Evolutionary conservation across 345 rosid genomes (phyloP).

Genomic region (Dimocarpus longan): DNA sequence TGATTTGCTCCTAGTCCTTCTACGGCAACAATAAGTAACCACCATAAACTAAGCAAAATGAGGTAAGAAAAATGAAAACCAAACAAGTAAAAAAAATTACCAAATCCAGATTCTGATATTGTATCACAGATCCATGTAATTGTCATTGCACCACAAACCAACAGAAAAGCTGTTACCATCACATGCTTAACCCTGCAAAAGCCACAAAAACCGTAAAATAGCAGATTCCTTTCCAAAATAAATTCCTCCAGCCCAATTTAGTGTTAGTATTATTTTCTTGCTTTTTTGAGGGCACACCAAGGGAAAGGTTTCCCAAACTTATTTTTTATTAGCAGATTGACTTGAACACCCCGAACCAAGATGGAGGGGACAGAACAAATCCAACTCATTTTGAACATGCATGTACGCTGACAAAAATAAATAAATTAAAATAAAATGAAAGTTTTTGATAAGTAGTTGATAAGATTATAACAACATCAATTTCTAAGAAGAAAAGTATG

Average conservation of each 20-base stretch:
- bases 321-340: not conserved
- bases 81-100: conserved; percentile 39
- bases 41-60: not conserved
- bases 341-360: not conserved
- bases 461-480: conserved; percentile 7
- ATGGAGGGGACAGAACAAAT: not conserved
- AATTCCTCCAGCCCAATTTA: not conserved
- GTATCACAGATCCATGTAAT: conserved; percentile 96
- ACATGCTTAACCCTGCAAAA: conserved; percentile 81
- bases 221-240: conserved; percentile 10
- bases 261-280: not conserved
- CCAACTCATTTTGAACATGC: not conserved
- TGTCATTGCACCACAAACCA: conserved; percentile 95
- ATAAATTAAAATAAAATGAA: not conserved
- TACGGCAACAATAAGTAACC: conserved; percentile 4
- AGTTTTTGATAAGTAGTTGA: not conserved
- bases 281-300: not conserved
- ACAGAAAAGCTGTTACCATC: conserved; percentile 67
- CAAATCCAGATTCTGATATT: conserved; percentile 93
- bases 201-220: conserved; percentile 8
- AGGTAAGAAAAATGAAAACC: not conserved
- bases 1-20: not conserved
- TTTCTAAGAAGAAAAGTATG: not conserved
- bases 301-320: not conserved
- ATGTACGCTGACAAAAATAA: not conserved